phyloP scores from a whole-genome alignment of 1,284 basidiomycete species.

The Ustilago crameri region DNA sequence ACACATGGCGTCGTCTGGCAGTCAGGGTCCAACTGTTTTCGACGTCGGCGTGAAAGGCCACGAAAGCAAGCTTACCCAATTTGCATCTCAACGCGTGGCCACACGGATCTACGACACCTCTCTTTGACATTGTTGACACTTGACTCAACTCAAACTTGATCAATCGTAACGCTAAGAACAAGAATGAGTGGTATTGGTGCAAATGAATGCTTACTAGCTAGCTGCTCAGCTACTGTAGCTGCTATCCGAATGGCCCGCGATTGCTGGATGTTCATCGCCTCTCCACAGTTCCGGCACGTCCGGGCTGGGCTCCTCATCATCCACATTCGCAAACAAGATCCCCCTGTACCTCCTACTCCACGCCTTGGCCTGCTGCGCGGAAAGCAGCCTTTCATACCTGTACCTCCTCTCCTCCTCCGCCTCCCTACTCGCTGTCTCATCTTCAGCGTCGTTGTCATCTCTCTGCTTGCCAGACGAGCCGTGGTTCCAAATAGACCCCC shows the following conservation, averaged over 20 bases:
- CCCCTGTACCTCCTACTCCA: slow-evolving; percentile 46
- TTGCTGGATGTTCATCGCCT: slow-evolving; percentile 48
- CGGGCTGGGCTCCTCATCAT: slow-evolving; percentile 38
- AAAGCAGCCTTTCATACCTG: slow-evolving; percentile 42
- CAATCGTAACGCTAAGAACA: no score
- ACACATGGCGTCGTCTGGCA: neutral
- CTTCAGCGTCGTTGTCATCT: neutral
- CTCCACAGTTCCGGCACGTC: slow-evolving; percentile 47
- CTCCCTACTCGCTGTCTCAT: slow-evolving; percentile 8
- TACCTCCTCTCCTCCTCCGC: slow-evolving; percentile 37
- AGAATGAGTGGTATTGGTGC: no score
- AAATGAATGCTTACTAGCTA: no score
- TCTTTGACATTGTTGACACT: no score
- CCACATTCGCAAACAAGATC: slow-evolving; percentile 47
- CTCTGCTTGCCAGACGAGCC: neutral
- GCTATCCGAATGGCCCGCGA: slow-evolving; percentile 22
- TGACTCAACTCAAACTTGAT: no score
- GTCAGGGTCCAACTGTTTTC: neutral
- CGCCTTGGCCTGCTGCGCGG: slow-evolving; percentile 49
- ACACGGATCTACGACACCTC: no score
- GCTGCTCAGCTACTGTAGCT: no score
- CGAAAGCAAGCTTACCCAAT: no score
- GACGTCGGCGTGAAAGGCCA: no score
- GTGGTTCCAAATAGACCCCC: slow-evolving; percentile 30
- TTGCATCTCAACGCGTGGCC: no score